A percentile compares a stretch with the other conserved stretches of the same genome.
These are phyloP conservation scores for Lipomyces sp. DNA, from an alignment of 805 yeast species.

Conservation along the genomic window DNA sequence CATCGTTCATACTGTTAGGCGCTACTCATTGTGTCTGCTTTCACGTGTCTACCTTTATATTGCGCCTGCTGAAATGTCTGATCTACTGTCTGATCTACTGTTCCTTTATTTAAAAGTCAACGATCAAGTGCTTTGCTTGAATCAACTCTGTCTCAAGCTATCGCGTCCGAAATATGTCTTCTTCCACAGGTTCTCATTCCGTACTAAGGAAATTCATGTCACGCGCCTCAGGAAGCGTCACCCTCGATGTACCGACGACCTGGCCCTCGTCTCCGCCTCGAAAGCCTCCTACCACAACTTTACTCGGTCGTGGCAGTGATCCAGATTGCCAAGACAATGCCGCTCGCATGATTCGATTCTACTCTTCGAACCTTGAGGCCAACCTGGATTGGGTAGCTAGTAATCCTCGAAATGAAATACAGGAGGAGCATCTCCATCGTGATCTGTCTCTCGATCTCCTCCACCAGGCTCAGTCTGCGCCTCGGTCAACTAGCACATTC, in stretches of 20 bases:
- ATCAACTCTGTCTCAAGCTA: not conserved
- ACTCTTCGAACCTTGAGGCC: not conserved
- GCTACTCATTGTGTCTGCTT: not conserved
- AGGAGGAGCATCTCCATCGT: not conserved
- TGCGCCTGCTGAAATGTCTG: not conserved
- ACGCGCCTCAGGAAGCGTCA: not conserved
- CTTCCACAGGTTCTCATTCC: not conserved
- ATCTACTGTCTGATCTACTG: not conserved
- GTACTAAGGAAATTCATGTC: not conserved
- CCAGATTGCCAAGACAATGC: not conserved
- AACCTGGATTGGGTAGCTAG: not conserved
- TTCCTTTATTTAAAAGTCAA: not conserved
- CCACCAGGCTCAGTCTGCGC: not conserved
- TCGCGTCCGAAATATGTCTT: constrained; percentile 1
- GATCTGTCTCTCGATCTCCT: not conserved
- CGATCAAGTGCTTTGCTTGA: not conserved
- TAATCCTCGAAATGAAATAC: not conserved
- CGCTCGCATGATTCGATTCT: not conserved
- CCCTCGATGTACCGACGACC: not conserved
- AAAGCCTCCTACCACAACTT: not conserved
- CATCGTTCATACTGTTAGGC: not conserved
- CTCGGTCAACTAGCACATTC: not conserved
- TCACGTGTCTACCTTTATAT: not conserved
- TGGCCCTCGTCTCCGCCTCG: not conserved
- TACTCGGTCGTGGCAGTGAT: not conserved